Conservation (phyloP, 140 eudicot genomes). For the Flaveria floridana region DNA sequence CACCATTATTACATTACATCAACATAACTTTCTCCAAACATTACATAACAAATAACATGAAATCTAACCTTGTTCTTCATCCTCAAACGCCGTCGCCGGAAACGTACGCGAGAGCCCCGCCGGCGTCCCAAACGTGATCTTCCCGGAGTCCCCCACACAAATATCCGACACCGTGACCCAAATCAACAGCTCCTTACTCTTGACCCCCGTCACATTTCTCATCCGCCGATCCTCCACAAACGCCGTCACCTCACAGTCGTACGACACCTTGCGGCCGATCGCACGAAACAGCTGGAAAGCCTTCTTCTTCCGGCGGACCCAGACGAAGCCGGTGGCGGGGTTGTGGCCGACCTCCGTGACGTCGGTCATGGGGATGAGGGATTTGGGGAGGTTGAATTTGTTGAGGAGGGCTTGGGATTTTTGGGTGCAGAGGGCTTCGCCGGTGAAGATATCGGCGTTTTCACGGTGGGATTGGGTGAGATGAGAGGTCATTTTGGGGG, state of each 20-base stretch:
- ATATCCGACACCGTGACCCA: slow-evolving; percentile 53
- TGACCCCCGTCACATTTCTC: slow-evolving; percentile 46
- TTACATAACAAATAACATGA: too few species aligned
- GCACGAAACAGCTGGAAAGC: slow-evolving; percentile 29
- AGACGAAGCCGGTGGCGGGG: slow-evolving; percentile 46
- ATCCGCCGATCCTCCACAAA: slow-evolving; percentile 43
- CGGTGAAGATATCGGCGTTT: slow-evolving; percentile 43
- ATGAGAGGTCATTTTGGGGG: slow-evolving; percentile 40
- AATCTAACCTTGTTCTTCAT: slow-evolving; percentile 12
- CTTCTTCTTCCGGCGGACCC: slow-evolving; percentile 46
- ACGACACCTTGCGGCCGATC: slow-evolving; percentile 39
- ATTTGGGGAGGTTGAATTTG: slow-evolving; percentile 44
- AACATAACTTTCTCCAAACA: too few species aligned
- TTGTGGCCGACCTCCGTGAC: slow-evolving; percentile 41
- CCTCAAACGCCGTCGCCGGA: slow-evolving; percentile 50
- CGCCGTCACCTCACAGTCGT: slow-evolving; percentile 45
- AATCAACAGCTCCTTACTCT: slow-evolving; percentile 49
- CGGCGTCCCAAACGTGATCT: slow-evolving; percentile 48
- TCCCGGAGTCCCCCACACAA: slow-evolving; percentile 16
- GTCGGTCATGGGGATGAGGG: slow-evolving; percentile 45
- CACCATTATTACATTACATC: too few species aligned
- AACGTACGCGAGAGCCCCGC: slow-evolving; percentile 47
- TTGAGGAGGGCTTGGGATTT: slow-evolving; percentile 36
- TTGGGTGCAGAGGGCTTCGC: slow-evolving; percentile 36
- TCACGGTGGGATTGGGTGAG: slow-evolving; percentile 37